Evolutionary conservation across 495 filamentous ascomycete species (phyloP).

Genomic region (Xylaria intraflava): DNA sequence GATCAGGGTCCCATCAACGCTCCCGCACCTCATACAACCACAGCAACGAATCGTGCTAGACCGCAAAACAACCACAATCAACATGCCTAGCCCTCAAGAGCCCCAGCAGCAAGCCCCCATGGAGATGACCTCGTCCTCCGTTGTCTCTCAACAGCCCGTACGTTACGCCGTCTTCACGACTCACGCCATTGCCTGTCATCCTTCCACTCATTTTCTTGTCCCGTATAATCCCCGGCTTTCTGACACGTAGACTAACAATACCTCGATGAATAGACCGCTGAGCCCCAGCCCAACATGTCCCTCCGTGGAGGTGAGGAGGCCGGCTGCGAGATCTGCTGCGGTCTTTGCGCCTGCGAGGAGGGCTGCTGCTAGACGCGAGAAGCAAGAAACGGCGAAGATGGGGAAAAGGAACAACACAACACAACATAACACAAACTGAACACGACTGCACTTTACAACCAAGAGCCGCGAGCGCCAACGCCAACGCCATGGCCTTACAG

Average conservation of each 20-base stretch:
- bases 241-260: not conserved
- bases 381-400: not conserved
- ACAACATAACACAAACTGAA: no score
- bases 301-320: constrained; percentile 28
- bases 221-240: not conserved
- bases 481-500: not conserved
- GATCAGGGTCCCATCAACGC: no score
- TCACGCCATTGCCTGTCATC: not conserved
- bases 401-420: not conserved
- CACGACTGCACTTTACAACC: no score
- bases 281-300: constrained; percentile 25
- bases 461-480: not conserved
- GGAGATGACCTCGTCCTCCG: constrained; percentile 23
- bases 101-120: constrained; percentile 31
- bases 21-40: no score
- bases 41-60: no score
- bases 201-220: not conserved
- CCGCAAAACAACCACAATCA: constrained; percentile 3
- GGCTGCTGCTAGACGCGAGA: constrained; percentile 23
- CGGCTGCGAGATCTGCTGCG: constrained; percentile 30
- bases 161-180: not conserved
- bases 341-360: constrained; percentile 30
- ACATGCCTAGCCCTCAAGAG: constrained; percentile 25
- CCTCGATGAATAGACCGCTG: constrained; percentile 12
- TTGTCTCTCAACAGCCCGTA: constrained; percentile 29